These are phyloP conservation scores for Botryosphaeria dothidea DNA, from an alignment of 2,329 filamentous ascomycete genomes.

Conservation along the genomic window DNA sequence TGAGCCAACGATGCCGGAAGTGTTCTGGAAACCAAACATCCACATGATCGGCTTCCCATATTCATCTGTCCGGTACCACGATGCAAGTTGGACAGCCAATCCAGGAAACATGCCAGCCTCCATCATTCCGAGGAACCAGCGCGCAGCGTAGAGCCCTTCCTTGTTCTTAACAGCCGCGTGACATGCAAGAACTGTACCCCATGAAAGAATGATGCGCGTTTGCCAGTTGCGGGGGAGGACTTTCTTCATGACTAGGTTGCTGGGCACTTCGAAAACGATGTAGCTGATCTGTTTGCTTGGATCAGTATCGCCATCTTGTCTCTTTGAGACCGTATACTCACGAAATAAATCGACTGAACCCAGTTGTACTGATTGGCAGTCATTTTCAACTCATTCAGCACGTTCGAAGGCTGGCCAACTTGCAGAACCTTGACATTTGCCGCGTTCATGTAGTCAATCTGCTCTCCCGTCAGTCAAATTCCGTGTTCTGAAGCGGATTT, in stretches of 20 bases:
- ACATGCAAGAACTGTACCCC: conserved; percentile 31
- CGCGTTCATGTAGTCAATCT: conserved; percentile 29
- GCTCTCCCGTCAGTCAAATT: not conserved
- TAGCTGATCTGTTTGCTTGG: conserved; percentile 24
- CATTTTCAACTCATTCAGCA: conserved; percentile 27
- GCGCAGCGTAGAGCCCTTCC: conserved; percentile 28
- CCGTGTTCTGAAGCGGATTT: not conserved
- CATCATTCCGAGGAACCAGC: conserved; percentile 30
- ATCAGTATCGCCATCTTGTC: not conserved
- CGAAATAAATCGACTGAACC: conserved; percentile 27
- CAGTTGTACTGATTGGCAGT: conserved; percentile 28
- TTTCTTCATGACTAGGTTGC: conserved; percentile 40
- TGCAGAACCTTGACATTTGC: conserved; percentile 28
- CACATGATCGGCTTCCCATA: conserved; percentile 37
- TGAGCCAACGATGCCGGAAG: conserved; percentile 36
- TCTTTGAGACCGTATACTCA: not conserved
- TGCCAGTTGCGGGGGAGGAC: conserved; percentile 40
- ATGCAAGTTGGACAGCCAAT: conserved; percentile 36
- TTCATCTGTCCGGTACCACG: conserved; percentile 41
- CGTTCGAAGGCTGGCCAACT: conserved; percentile 23
- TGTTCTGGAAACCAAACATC: conserved; percentile 37
- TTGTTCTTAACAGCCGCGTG: conserved; percentile 31
- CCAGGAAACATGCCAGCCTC: conserved; percentile 32
- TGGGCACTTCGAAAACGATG: conserved; percentile 31
- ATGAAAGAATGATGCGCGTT: conserved; percentile 31